Evolutionary conservation across 805 yeast genomes (phyloP).

Genomic region (Metschnikowia baotianmanensis): DNA sequence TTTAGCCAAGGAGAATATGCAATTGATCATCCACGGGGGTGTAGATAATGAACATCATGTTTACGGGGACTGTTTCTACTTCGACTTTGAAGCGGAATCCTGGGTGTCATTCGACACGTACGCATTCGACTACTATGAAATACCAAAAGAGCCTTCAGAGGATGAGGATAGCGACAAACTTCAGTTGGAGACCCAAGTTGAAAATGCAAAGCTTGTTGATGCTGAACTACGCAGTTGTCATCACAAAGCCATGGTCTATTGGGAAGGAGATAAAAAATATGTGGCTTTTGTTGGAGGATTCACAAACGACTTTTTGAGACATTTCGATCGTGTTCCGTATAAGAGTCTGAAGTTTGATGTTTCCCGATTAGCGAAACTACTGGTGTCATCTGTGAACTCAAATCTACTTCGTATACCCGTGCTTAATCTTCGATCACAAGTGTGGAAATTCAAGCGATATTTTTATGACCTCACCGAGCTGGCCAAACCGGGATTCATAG

Average conservation of each 20-base stretch:
- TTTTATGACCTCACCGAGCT: constrained; percentile 25
- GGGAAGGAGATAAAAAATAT: constrained; percentile 33
- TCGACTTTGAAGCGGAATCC: constrained; percentile 30
- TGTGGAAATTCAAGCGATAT: constrained; percentile 39
- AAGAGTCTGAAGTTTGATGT: constrained; percentile 35
- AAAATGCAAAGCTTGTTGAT: constrained; percentile 29
- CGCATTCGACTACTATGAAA: constrained; percentile 34
- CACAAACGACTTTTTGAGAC: constrained; percentile 35
- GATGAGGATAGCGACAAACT: constrained; percentile 29
- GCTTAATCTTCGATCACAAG: constrained; percentile 38
- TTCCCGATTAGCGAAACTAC: constrained; percentile 30
- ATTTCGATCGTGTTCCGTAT: constrained; percentile 30
- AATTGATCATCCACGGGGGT: constrained; percentile 42
- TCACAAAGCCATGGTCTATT: constrained; percentile 35
- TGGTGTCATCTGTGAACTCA: constrained; percentile 26
- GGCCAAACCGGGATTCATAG: constrained; percentile 24
- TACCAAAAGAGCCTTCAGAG: constrained; percentile 25
- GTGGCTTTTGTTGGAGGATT: constrained; percentile 42
- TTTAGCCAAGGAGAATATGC: constrained; percentile 4
- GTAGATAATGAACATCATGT: constrained; percentile 28
- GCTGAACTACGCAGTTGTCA: constrained; percentile 45
- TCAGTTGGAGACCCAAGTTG: constrained; percentile 25
- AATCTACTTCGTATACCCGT: constrained; percentile 34
- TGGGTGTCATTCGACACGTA: constrained; percentile 37
- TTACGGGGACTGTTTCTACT: constrained; percentile 35